Evolutionary conservation across 805 yeast genomes (phyloP).

Genomic region (Diddensiella caesifluorescens): DNA sequence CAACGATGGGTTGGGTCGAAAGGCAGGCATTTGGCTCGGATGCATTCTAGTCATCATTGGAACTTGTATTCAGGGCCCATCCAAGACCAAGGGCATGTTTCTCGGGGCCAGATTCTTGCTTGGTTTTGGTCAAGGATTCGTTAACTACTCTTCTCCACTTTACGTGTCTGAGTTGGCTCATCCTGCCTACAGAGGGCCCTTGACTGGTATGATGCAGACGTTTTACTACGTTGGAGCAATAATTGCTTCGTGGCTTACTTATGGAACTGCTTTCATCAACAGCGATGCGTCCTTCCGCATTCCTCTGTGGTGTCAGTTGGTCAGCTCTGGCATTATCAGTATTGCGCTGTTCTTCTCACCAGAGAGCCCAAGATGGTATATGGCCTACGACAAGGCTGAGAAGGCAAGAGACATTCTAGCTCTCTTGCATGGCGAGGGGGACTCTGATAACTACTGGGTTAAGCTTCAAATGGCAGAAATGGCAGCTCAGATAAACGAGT

Average conservation of each 20-base stretch:
- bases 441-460: constrained; percentile 8
- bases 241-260: constrained; percentile 11
- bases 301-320: constrained; percentile 15
- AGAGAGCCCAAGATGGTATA: constrained; percentile 41
- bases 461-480: constrained; percentile 27
- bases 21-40: constrained; percentile 10
- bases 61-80: constrained; percentile 7
- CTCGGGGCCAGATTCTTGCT: constrained; percentile 14
- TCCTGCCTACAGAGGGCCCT: constrained; percentile 11
- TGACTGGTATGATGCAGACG: constrained; percentile 15
- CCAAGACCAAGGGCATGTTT: constrained; percentile 6
- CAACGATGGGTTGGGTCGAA: constrained; percentile 11
- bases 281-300: constrained; percentile 5
- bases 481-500: constrained; percentile 8
- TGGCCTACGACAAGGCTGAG: constrained; percentile 44
- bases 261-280: constrained; percentile 8
- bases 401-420: constrained; percentile 38
- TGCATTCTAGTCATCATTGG: constrained; percentile 8
- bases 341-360: constrained; percentile 37
- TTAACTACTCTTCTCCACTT: constrained; percentile 8
- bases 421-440: constrained; percentile 29
- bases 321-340: constrained; percentile 10
- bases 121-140: constrained; percentile 8
- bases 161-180: constrained; percentile 14
- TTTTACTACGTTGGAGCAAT: constrained; percentile 13